A percentile compares a stretch with the other conserved stretches of the same genome.
These are phyloP conservation scores for Hypoxylon rubiginosum DNA, from an alignment of 2,329 filamentous ascomycete species.

Conservation along the genomic window DNA sequence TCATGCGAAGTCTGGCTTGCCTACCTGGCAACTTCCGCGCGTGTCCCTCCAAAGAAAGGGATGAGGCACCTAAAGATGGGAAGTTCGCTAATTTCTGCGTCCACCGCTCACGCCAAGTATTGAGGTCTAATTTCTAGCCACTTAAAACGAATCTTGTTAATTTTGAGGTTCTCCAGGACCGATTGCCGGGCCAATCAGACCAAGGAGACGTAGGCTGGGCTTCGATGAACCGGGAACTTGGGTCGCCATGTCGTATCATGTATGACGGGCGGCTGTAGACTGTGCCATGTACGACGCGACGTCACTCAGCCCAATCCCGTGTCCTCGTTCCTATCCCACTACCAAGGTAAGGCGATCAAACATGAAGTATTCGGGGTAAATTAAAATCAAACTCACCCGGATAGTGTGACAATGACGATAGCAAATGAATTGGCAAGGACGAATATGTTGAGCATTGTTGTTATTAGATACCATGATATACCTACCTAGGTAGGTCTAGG, in stretches of 20 bases:
- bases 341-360: slow-evolving; percentile 20
- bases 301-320: slow-evolving; percentile 29
- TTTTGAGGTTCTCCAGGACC: slow-evolving; percentile 6
- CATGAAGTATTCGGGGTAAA: slow-evolving; percentile 12
- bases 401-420: slow-evolving; percentile 10
- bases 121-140: not conserved
- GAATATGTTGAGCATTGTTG: slow-evolving; percentile 8
- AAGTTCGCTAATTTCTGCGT: not conserved
- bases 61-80: not conserved
- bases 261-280: slow-evolving; percentile 36
- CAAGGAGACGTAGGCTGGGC: slow-evolving; percentile 9
- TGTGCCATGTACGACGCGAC: slow-evolving; percentile 14
- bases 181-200: slow-evolving; percentile 27
- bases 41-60: not conserved
- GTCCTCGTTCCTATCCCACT: slow-evolving; percentile 17
- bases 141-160: slow-evolving; percentile 17
- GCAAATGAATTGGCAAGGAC: slow-evolving; percentile 9
- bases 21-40: not conserved
- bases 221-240: slow-evolving; percentile 35
- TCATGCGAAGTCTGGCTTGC: not conserved
- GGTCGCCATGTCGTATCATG: slow-evolving; percentile 36
- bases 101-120: slow-evolving; percentile 1
- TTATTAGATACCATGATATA: no score
- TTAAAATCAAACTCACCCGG: slow-evolving; percentile 14
- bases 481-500: no score